These are phyloP conservation scores for Alternaria sp. DNA, from an alignment of 2,329 filamentous ascomycete species.

Conservation along the genomic window DNA sequence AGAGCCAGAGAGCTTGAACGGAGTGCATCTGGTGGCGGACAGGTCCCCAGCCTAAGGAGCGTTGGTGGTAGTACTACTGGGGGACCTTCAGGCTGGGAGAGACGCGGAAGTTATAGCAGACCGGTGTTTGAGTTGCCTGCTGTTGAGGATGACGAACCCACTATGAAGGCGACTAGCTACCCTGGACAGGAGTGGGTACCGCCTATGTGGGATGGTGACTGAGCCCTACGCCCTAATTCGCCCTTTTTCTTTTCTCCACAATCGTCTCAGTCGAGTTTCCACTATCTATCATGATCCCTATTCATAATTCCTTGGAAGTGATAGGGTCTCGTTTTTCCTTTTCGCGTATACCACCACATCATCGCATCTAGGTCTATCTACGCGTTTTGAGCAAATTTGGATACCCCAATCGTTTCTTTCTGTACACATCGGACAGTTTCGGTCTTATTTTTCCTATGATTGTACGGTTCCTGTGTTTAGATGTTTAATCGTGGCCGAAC, in stretches of 20 bases:
- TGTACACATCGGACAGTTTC: background rate
- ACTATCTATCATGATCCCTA: background rate
- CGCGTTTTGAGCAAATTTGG: slow-evolving; percentile 25
- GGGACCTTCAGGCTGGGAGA: slow-evolving; percentile 39
- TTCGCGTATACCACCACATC: background rate
- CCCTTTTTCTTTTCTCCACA: background rate
- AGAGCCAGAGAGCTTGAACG: slow-evolving; percentile 47
- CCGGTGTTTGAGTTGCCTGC: slow-evolving; percentile 47
- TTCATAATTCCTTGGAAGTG: background rate
- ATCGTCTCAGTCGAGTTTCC: background rate
- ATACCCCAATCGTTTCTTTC: slow-evolving; percentile 29
- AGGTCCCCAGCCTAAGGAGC: slow-evolving; percentile 45
- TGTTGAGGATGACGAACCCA: slow-evolving; percentile 59
- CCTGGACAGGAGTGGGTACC: slow-evolving; percentile 77
- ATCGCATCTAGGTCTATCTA: slow-evolving; percentile 7
- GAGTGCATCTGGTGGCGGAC: slow-evolving; percentile 43
- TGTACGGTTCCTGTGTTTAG: background rate
- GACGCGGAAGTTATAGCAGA: slow-evolving; percentile 29
- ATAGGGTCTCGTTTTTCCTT: background rate
- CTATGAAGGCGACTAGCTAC: slow-evolving; percentile 74
- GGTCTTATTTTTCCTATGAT: slow-evolving; percentile 5
- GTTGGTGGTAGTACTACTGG: slow-evolving; percentile 39
- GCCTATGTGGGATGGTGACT: slow-evolving; percentile 48
- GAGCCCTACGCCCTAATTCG: background rate
- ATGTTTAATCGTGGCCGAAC: background rate